Percentiles rank a stretch among this genome's conserved stretches.
phyloP scores from a whole-genome alignment of 768 basidiomycete species.

The Leccinum broughii region DNA sequence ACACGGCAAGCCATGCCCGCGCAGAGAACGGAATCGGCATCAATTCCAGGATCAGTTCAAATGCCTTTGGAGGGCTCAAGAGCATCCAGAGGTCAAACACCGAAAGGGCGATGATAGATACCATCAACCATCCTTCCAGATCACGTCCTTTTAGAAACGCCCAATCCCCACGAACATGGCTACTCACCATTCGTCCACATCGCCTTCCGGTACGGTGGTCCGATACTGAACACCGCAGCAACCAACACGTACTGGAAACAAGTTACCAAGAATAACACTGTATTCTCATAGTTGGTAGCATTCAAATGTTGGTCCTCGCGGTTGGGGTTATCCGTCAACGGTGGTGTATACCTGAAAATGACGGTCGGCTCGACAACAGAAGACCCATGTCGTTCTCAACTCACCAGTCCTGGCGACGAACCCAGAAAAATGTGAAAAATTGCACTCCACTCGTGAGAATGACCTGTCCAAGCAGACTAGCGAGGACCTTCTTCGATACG shows the following conservation, averaged over 20 bases:
- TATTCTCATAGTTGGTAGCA: constrained; percentile 89
- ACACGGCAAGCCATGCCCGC: constrained; percentile 65
- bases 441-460: constrained; percentile 81
- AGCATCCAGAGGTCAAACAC: constrained; percentile 77
- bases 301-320: constrained; percentile 70
- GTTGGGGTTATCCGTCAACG: constrained; percentile 46
- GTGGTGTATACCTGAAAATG: constrained; percentile 71
- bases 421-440: constrained; percentile 88
- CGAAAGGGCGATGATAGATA: constrained; percentile 66
- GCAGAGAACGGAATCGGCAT: constrained; percentile 71
- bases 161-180: not conserved
- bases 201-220: constrained; percentile 92
- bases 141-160: not conserved
- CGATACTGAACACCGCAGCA: constrained; percentile 96
- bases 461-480: constrained; percentile 92
- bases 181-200: constrained; percentile 91
- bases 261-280: constrained; percentile 87
- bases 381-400: not conserved
- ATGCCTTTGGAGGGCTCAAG: constrained; percentile 60
- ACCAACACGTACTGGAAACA: constrained; percentile 99
- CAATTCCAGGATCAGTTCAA: constrained; percentile 69
- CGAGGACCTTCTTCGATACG: constrained; percentile 92
- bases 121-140: constrained; percentile 73
- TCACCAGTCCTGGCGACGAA: constrained; percentile 82
- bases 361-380: not conserved